phyloP scores from a whole-genome alignment of 345 rosid genomes.

The Euclidium syriacum region DNA sequence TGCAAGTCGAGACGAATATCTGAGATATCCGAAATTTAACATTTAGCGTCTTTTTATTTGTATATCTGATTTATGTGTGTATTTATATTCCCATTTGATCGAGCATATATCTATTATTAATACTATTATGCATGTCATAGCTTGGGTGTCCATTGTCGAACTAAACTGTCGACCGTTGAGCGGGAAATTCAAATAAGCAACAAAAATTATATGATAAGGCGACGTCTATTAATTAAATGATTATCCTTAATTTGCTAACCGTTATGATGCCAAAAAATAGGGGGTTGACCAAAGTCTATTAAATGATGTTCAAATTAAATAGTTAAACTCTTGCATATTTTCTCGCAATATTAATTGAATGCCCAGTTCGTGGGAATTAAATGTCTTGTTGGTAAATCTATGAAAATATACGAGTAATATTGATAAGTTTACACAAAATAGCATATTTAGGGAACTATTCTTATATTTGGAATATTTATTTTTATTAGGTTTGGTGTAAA shows the following conservation, averaged over 20 bases:
- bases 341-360: not conserved
- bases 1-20: too few relatives aligned
- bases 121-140: not conserved
- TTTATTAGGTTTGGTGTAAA: not conserved
- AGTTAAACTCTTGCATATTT: not conserved
- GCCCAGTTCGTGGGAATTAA: conserved; percentile 13
- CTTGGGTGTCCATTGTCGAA: conserved; percentile 15
- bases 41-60: not conserved
- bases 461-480: not conserved
- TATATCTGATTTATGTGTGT: not conserved
- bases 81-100: not conserved
- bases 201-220: conserved; percentile 14
- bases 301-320: conserved; percentile 4
- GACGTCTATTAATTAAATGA: conserved; percentile 5
- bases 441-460: not conserved
- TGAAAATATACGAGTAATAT: not conserved
- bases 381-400: not conserved
- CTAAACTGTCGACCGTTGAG: conserved; percentile 25
- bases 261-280: not conserved
- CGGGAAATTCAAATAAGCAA: conserved; percentile 30
- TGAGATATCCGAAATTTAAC: not conserved
- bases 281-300: conserved; percentile 20
- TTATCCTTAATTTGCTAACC: conserved; percentile 10
- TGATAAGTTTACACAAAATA: not conserved
- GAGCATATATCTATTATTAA: too few relatives aligned